Percentiles rank a stretch among this genome's conserved stretches.
Conservation (phyloP, 1,284 basidiomycete genomes). For the Leccinum angustisporum region DNA sequence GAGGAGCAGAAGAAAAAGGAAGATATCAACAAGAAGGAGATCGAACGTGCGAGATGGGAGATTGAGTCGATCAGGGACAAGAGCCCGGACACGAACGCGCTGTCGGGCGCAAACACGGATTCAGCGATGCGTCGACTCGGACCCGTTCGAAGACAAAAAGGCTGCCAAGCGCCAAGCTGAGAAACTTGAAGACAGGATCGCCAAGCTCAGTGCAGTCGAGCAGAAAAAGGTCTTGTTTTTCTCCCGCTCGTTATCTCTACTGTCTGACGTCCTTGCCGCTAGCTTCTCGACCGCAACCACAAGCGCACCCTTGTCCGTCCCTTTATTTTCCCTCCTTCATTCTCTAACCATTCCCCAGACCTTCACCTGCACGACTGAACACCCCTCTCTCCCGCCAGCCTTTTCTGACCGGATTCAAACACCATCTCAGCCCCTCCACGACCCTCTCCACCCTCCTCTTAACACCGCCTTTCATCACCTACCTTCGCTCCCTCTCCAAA, state of each 20-base stretch:
- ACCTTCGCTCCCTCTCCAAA: constrained; percentile 76
- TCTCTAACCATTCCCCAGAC: constrained; percentile 44
- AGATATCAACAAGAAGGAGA: too few species aligned
- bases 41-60: too few species aligned
- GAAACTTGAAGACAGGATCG: constrained; percentile 55
- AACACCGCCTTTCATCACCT: constrained; percentile 64
- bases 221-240: constrained; percentile 68
- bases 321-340: constrained; percentile 12
- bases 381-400: constrained; percentile 53
- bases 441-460: constrained; percentile 60
- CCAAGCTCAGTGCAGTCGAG: constrained; percentile 75
- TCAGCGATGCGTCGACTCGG: constrained; percentile 21
- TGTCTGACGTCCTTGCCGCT: constrained; percentile 1
- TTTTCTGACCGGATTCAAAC: constrained; percentile 69
- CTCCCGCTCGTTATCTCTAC: background rate
- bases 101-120: constrained; percentile 11
- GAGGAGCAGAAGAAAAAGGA: too few species aligned
- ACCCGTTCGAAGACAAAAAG: constrained; percentile 6
- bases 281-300: constrained; percentile 74
- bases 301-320: constrained; percentile 71
- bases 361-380: constrained; percentile 78
- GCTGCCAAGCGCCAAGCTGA: constrained; percentile 74
- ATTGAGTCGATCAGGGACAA: background rate
- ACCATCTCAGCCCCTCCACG: constrained; percentile 41
- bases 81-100: background rate